Conservation (phyloP, 2,329 filamentous ascomycete genomes). For the Stagonosporopsis vannaccii region DNA sequence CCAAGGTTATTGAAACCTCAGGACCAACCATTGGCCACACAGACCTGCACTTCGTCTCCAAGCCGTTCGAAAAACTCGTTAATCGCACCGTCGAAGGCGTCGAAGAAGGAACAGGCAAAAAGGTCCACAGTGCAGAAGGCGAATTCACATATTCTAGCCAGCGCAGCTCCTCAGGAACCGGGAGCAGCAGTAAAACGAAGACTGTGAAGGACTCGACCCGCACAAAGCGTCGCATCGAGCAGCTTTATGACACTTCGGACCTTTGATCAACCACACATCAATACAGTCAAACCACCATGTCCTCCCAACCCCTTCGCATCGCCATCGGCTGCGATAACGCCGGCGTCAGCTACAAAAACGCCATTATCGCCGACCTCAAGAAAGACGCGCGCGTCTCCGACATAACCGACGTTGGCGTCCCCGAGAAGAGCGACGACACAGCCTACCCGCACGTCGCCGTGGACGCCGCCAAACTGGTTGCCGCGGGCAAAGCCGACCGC, state of each 20-base stretch:
- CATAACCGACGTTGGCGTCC: constrained; percentile 78
- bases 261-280: constrained; percentile 26
- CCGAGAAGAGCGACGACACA: constrained; percentile 72
- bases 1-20: constrained; percentile 45
- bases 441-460: constrained; percentile 83
- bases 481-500: constrained; percentile 72
- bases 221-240: constrained; percentile 29
- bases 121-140: constrained; percentile 31
- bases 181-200: constrained; percentile 12
- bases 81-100: constrained; percentile 43
- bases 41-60: constrained; percentile 45
- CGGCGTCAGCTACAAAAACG: constrained; percentile 79
- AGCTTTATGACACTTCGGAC: constrained; percentile 45
- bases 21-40: constrained; percentile 44
- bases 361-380: constrained; percentile 76
- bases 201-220: constrained; percentile 14
- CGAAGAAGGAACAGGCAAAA: constrained; percentile 36
- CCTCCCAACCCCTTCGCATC: constrained; percentile 58
- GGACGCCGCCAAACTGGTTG: constrained; percentile 71
- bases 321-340: constrained; percentile 74
- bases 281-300: constrained; percentile 14
- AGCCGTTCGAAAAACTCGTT: constrained; percentile 47
- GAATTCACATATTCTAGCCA: constrained; percentile 29
- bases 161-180: constrained; percentile 17
- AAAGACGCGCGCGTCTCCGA: constrained; percentile 70